phyloP scores from a whole-genome alignment of 2,329 filamentous ascomycete genomes.

The Hirsutella thompsonii region DNA sequence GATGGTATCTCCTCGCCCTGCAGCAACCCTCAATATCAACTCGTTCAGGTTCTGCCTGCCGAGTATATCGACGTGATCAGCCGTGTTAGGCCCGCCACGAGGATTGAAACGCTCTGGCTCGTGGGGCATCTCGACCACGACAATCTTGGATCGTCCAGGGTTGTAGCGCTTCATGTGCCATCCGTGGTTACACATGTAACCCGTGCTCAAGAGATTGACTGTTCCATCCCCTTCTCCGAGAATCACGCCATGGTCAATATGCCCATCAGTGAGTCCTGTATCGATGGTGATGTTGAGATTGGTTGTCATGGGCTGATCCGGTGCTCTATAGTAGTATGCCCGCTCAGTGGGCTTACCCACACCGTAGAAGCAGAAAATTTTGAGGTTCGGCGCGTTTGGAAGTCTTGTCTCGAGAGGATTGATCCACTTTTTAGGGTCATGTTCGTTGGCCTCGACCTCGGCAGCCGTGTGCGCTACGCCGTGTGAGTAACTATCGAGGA shows the following conservation, averaged over 20 bases:
- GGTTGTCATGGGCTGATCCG: conserved; percentile 51
- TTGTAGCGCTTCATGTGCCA: conserved; percentile 95
- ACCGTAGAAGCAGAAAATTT: conserved; percentile 96
- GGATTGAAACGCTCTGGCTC: conserved; percentile 89
- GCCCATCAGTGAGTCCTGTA: conserved; percentile 44
- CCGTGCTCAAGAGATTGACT: conserved; percentile 79
- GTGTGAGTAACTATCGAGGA: conserved; percentile 69
- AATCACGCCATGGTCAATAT: conserved; percentile 77
- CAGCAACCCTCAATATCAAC: conserved; percentile 73
- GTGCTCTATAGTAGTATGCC: conserved; percentile 73
- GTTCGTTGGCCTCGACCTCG: conserved; percentile 72
- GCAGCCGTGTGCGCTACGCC: conserved; percentile 69
- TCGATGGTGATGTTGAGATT: conserved; percentile 65
- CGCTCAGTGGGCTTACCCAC: conserved; percentile 89
- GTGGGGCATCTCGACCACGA: conserved; percentile 89
- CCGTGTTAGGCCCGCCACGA: conserved; percentile 55
- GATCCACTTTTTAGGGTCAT: conserved; percentile 75
- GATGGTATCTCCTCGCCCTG: conserved; percentile 71
- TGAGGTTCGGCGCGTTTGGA: conserved; percentile 75
- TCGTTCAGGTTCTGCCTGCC: conserved; percentile 84
- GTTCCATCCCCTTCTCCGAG: conserved; percentile 95
- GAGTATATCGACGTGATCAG: conserved; percentile 94
- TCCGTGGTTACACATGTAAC: conserved; percentile 94
- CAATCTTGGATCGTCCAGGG: conserved; percentile 68
- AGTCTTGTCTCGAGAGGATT: conserved; percentile 86